Base-by-base conservation (phyloP, 768 basidiomycete genomes). In the Hericium rajendrae region DNA sequence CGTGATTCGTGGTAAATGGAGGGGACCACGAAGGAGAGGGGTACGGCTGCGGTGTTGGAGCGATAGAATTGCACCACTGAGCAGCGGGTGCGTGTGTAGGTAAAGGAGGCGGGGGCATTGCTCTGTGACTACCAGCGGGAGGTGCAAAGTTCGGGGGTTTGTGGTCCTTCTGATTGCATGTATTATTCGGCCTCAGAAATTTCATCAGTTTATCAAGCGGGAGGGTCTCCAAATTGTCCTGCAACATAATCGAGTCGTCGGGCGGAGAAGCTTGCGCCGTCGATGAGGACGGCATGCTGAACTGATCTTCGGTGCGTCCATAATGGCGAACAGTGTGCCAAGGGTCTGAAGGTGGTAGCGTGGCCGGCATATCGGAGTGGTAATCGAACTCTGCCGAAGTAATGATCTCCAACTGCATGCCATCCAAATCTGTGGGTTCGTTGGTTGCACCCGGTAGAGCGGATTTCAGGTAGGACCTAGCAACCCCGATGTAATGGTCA, bases 391-490 rank as follows among this genome's bases (percentile, higher is more conserved):
- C 49, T 13, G n/a, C 22, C 12, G 49, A 26, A 26, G 49, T 16
- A 26, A 51, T 51, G 13, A 51, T 51, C 22, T 51, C 49, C 16
- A 51, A 11, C 8, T 51, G 51, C 18, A 53, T n/a, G 18, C 38
- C 51, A 16, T 53, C 39, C 22, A 55, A n/a, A 32, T 39, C 20
- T 39, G 43, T 20, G 6, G 53, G 6, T 15, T 57, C 55, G 41
- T 61, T 20, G 24, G 43, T 56, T 54, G 38, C 26, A 26, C 56
- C 55, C 24, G 59, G 59, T 4, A 57, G 18, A 40, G 60, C 53
- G 18, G 53, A 59, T 26, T 60, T 54, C n/a, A 61, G 40, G 59
- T 54, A 54, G 10, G 58, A 8, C 11, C 60, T 61, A n/a, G 13
- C 6, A 38, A 28, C 11, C 11, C 24, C 38, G 40, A 24, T 61